Conservation (phyloP, 495 filamentous ascomycete species). For the Penicillium alfredii region DNA sequence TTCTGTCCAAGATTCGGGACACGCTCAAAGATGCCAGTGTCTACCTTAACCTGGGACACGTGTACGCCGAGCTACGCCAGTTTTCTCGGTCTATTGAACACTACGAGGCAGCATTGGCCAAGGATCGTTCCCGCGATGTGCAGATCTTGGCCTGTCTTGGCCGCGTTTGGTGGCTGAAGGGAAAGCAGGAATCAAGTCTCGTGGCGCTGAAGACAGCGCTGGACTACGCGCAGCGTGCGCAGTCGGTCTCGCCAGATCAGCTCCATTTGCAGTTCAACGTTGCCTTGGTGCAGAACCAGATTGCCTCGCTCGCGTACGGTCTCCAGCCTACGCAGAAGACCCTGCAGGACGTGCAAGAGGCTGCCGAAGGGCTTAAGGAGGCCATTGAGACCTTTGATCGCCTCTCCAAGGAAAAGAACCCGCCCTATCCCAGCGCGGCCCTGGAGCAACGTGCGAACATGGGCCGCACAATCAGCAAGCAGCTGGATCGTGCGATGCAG, state of each 20-base stretch:
- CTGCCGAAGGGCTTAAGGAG: slow-evolving; percentile 76
- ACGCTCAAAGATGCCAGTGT: slow-evolving; percentile 81
- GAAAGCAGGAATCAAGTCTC: slow-evolving; percentile 71
- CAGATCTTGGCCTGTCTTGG: slow-evolving; percentile 85
- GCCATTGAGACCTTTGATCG: slow-evolving; percentile 78
- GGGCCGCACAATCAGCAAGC: slow-evolving; percentile 88
- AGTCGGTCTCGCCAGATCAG: slow-evolving; percentile 71
- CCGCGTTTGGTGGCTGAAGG: slow-evolving; percentile 86
- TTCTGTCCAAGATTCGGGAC: slow-evolving; percentile 83
- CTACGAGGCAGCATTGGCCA: slow-evolving; percentile 84
- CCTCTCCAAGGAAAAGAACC: slow-evolving; percentile 73
- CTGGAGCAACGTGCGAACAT: slow-evolving; percentile 94
- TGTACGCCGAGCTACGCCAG: slow-evolving; percentile 82
- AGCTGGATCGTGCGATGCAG: slow-evolving; percentile 78
- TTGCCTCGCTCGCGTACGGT: slow-evolving; percentile 72
- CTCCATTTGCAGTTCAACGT: slow-evolving; percentile 95
- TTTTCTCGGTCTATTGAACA: slow-evolving; percentile 83
- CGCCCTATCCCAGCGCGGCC: slow-evolving; percentile 84
- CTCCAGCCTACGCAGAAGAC: slow-evolving; percentile 70
- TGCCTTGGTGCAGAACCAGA: slow-evolving; percentile 91
- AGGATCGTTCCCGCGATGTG: slow-evolving; percentile 72
- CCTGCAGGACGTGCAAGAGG: slow-evolving; percentile 69
- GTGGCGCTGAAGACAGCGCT: slow-evolving; percentile 78
- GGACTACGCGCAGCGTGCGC: slow-evolving; percentile 82
- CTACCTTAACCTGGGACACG: slow-evolving; percentile 86